A percentile compares a stretch with the other conserved stretches of the same genome.
Evolutionary conservation across 345 rosid species (phyloP).

Genomic region (Cardiospermum halicacabum): DNA sequence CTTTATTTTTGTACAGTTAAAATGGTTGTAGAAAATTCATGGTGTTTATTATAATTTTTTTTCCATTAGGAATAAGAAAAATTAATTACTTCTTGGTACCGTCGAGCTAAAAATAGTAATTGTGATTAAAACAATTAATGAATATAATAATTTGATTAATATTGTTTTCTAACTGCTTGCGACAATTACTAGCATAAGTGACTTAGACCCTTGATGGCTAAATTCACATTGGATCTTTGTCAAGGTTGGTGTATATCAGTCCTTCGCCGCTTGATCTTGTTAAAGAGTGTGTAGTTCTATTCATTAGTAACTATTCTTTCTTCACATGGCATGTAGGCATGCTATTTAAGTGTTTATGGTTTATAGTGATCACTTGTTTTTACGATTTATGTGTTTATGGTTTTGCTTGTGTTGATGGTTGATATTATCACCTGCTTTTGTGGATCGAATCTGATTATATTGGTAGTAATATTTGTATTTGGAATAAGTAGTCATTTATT

Average conservation of each 20-base stretch:
- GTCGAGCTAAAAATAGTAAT: conserved; percentile 39
- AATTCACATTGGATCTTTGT: conserved; percentile 91
- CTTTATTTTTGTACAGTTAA: background rate
- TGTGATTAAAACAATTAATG: background rate
- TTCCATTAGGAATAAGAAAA: conserved; percentile 70
- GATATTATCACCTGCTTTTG: too few relatives aligned
- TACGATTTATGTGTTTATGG: too few relatives aligned
- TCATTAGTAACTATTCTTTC: too few relatives aligned
- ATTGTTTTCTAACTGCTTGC: conserved; percentile 67
- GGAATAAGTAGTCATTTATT: too few relatives aligned
- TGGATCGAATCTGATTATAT: too few relatives aligned
- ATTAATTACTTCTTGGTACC: conserved; percentile 82
- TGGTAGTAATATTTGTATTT: too few relatives aligned
- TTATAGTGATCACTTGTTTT: too few relatives aligned
- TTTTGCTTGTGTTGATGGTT: too few relatives aligned
- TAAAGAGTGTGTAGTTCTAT: too few relatives aligned
- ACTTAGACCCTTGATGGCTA: conserved; percentile 71
- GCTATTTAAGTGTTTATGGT: too few relatives aligned
- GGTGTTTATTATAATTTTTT: conserved; percentile 9
- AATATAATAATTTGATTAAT: conserved; percentile 16
- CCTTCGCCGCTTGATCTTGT: too few relatives aligned
- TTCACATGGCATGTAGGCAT: too few relatives aligned
- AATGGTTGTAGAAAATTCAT: background rate
- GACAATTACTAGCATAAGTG: conserved; percentile 91
- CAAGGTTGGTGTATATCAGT: conserved; percentile 38